A percentile compares a stretch with the other conserved stretches of the same genome.
phyloP scores from a whole-genome alignment of 108 stramenopile genomes.

The Pseudonitzschia pungens region DNA sequence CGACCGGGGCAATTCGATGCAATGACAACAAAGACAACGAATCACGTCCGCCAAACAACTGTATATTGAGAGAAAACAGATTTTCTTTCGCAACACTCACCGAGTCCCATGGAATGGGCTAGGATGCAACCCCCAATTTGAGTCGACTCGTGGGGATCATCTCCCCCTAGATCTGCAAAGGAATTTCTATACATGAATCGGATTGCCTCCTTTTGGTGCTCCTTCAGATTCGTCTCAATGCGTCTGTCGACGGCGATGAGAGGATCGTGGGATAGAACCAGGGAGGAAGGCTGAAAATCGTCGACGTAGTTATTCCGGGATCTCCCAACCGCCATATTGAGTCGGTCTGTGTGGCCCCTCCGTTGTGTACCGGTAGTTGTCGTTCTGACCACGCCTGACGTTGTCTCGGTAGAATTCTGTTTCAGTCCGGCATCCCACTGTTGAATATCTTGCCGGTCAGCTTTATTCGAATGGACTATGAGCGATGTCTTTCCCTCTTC shows the following conservation, averaged over 20 bases:
- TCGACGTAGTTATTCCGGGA: no score
- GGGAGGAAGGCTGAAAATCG: neutral
- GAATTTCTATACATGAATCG: constrained; percentile 69
- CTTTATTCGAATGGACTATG: neutral
- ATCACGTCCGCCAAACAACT: no score
- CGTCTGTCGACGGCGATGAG: constrained; percentile 41
- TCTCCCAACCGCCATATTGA: no score
- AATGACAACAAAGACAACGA: no score
- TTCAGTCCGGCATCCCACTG: constrained; percentile 8
- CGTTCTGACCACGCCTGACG: no score
- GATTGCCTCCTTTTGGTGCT: constrained; percentile 70
- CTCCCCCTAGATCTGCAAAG: constrained; percentile 43
- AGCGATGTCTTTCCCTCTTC: neutral
- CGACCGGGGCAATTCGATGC: no score
- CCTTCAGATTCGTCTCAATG: constrained; percentile 52
- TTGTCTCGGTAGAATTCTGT: no score
- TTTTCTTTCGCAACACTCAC: constrained; percentile 23
- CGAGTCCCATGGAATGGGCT: constrained; percentile 79
- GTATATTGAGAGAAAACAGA: no score
- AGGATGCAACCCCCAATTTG: constrained; percentile 66
- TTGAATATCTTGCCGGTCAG: neutral
- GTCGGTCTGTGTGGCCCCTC: no score
- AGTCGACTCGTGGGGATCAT: no score
- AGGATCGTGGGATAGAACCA: constrained; percentile 13
- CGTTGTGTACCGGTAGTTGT: no score